Base-by-base conservation (phyloP, 2,329 filamentous ascomycete genomes). In the Cladorrhinum sp. region DNA sequence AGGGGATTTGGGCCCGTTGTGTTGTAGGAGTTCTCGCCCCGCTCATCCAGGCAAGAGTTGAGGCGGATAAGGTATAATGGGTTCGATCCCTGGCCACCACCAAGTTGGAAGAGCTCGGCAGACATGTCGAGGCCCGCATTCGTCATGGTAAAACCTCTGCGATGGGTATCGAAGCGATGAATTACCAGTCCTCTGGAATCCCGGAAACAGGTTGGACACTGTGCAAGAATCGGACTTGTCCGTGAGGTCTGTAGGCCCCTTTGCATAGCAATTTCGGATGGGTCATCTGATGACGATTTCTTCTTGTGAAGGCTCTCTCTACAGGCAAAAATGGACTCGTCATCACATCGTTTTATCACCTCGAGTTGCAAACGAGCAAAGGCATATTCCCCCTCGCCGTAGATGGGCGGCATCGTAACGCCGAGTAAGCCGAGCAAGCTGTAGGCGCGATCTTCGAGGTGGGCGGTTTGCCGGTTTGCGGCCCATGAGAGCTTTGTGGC, bases 391-490 rank as follows among this genome's bases (percentile, higher is more conserved):
- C 52, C 32, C 13, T 55, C 52, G 10, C 52, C 52, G 25, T 45
- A 55, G 12, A 55, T 9, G 1, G 45, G 20, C 2, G 52, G 52
- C 52, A 55, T 55, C 8, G 24, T 22, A 16, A 55, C 36, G 5
- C 52, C 52, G 16, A 55, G 10, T 8, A 55, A n/a, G 12, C 52
- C 52, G 10, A 55, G 20, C 52, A 55, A 27, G 18, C 52, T 55
- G 20, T 55, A 55, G 3, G 32, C 52, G 20, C 52, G 36, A 23
- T 55, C 32, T n/a, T 55, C 52, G 16, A 45, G 2, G 7, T 13
- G 38, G 10, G 52, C 36, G 10, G 52, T 55, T 20, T 55, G 18
- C 7, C 52, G 24, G 10, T 16, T 16, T 10, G 52, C n/a, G 16
- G 52, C 52, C 52, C 52, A 55, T 1, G 52, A 55, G 7, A 55